Evolutionary conservation across 345 rosid species (phyloP).

Genomic region (Salix brachista): DNA sequence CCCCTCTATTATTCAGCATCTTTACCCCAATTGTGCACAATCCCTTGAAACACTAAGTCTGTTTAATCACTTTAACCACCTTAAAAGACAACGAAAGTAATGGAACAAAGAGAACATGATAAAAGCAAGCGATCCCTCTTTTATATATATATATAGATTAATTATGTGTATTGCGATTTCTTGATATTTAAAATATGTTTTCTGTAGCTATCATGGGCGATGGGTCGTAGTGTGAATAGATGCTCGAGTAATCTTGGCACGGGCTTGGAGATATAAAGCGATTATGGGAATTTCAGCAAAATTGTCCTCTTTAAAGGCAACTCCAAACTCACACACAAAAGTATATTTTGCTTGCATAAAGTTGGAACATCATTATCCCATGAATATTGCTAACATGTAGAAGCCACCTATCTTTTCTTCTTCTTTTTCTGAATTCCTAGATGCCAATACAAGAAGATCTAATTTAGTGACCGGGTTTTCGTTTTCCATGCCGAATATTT

Average conservation of each 20-base stretch:
- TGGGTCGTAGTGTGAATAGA: neutral
- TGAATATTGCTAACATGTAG: neutral
- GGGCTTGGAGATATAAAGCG: neutral
- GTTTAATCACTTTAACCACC: neutral
- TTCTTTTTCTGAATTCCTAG: too few species aligned
- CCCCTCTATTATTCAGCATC: slow-evolving; percentile 1
- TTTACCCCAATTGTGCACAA: neutral
- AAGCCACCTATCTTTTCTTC: too few species aligned
- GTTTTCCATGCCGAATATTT: neutral
- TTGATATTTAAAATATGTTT: neutral
- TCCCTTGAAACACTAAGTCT: neutral
- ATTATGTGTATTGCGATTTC: neutral
- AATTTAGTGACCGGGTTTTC: neutral
- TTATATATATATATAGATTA: neutral
- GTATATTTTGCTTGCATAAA: neutral
- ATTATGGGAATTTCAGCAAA: neutral
- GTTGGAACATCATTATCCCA: neutral
- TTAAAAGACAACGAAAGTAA: neutral
- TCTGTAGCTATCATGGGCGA: neutral
- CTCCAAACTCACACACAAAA: neutral
- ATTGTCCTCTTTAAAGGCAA: neutral
- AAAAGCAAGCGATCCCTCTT: neutral
- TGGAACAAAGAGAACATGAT: neutral
- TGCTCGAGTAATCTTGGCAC: neutral
- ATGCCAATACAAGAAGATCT: too few species aligned